phyloP scores from a whole-genome alignment of 2,329 filamentous ascomycete species.

The Cordyceps fumosorosea region DNA sequence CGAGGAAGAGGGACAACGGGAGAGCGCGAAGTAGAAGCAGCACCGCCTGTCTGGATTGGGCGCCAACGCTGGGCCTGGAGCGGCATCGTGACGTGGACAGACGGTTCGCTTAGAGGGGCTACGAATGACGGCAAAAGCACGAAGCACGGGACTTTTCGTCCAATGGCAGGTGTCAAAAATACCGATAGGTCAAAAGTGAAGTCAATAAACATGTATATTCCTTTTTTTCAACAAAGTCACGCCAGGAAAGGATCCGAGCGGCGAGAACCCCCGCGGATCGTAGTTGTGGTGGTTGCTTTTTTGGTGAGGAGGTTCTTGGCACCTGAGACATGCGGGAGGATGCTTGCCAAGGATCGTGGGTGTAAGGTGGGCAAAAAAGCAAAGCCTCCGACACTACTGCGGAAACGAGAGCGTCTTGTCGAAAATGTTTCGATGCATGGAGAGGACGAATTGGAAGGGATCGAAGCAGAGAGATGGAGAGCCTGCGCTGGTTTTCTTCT shows the following conservation, averaged over 20 bases:
- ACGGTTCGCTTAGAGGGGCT: not conserved
- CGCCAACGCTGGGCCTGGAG: not conserved
- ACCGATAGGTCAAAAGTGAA: not conserved
- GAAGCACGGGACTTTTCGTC: not conserved
- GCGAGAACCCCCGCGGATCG: not conserved
- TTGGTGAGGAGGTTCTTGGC: not conserved
- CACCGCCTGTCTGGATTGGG: not conserved
- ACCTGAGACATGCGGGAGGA: not conserved
- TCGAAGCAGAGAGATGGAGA: not conserved
- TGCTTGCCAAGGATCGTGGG: not conserved
- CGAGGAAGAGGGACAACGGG: not conserved
- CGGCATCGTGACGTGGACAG: not conserved
- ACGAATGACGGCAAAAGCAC: not conserved
- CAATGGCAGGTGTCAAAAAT: not conserved
- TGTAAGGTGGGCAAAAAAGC: not conserved
- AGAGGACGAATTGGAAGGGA: not conserved
- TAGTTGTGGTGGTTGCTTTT: not conserved
- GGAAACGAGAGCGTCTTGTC: not conserved
- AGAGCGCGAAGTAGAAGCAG: not conserved
- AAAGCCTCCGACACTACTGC: not conserved
- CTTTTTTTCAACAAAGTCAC: not conserved
- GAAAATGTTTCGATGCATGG: not conserved
- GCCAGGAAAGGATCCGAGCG: not conserved
- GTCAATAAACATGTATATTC: not conserved
- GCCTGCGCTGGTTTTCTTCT: not conserved